phyloP scores from a whole-genome alignment of 441 rosid species.

The Euphorbia celastroides region DNA sequence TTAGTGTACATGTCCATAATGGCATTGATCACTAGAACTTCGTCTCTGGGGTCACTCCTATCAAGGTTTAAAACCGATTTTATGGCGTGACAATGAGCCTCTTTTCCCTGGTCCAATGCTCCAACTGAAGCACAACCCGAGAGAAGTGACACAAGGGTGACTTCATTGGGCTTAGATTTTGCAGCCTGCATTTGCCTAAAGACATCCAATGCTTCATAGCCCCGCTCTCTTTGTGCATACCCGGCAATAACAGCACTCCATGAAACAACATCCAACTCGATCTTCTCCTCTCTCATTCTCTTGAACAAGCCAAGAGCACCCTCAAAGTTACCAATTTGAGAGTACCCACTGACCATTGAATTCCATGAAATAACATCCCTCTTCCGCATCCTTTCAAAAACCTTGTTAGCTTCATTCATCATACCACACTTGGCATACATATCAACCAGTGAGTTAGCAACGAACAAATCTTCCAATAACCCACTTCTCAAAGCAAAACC shows the following conservation, averaged over 20 bases:
- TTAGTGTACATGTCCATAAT: conserved; percentile 83
- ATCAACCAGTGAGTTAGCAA: conserved; percentile 70
- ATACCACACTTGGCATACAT: conserved; percentile 79
- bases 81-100: conserved; percentile 63
- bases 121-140: conserved; percentile 80
- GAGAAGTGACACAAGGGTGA: conserved; percentile 76
- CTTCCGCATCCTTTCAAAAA: conserved; percentile 47
- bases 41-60: conserved; percentile 35
- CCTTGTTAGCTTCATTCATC: conserved; percentile 56
- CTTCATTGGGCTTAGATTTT: conserved; percentile 52
- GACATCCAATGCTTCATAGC: conserved; percentile 57
- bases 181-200: conserved; percentile 62
- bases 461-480: conserved; percentile 50
- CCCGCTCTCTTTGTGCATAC: conserved; percentile 68
- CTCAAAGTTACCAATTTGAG: conserved; percentile 59
- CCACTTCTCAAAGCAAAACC: conserved; percentile 48
- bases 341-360: conserved; percentile 79
- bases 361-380: conserved; percentile 94
- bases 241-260: conserved; percentile 94
- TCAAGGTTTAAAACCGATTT: conserved; percentile 41
- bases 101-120: conserved; percentile 65
- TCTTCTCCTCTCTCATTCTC: conserved; percentile 56
- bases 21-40: conserved; percentile 55
- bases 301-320: conserved; percentile 55
- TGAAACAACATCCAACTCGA: conserved; percentile 67